phyloP scores from a whole-genome alignment of 768 basidiomycete species.

The Collybiopsis confluens region DNA sequence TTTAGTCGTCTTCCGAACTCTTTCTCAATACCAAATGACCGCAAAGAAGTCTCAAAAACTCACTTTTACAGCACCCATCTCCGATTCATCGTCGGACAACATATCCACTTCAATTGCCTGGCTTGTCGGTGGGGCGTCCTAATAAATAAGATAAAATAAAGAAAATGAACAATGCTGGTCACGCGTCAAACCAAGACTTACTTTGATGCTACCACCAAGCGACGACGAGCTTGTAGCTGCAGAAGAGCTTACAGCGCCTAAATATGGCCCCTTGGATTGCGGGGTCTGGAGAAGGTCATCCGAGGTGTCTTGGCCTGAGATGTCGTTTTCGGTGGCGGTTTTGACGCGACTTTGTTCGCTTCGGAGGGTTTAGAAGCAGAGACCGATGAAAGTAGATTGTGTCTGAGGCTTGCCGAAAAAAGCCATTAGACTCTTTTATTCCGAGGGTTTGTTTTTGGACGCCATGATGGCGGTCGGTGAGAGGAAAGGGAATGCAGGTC shows the following conservation, averaged over 20 bases:
- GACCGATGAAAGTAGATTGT: constrained; percentile 13
- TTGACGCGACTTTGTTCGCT: constrained; percentile 11
- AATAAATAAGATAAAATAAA: background rate
- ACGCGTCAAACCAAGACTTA: constrained; percentile 6
- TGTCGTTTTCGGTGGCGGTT: background rate
- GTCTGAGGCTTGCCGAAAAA: constrained; percentile 48
- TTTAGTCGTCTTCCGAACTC: constrained; percentile 42
- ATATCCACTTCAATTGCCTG: constrained; percentile 77
- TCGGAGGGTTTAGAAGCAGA: constrained; percentile 14
- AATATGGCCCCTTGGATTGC: constrained; percentile 27
- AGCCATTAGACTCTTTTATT: constrained; percentile 69
- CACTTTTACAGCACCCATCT: constrained; percentile 30
- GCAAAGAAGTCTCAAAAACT: too few relatives aligned
- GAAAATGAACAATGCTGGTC: too few relatives aligned
- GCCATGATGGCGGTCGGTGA: constrained; percentile 6
- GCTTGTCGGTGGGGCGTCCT: constrained; percentile 71
- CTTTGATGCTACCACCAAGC: constrained; percentile 36
- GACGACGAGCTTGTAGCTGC: constrained; percentile 35
- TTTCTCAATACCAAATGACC: background rate
- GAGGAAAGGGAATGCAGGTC: background rate
- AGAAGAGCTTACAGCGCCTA: constrained; percentile 32
- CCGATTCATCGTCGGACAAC: constrained; percentile 48
- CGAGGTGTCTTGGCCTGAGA: constrained; percentile 28
- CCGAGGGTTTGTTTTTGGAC: constrained; percentile 32
- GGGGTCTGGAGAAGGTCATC: constrained; percentile 33